A percentile compares a stretch with the other conserved stretches of the same genome.
These are phyloP conservation scores for Fusarium nematophilum DNA, from an alignment of 2,329 filamentous ascomycete species.

Conservation along the genomic window DNA sequence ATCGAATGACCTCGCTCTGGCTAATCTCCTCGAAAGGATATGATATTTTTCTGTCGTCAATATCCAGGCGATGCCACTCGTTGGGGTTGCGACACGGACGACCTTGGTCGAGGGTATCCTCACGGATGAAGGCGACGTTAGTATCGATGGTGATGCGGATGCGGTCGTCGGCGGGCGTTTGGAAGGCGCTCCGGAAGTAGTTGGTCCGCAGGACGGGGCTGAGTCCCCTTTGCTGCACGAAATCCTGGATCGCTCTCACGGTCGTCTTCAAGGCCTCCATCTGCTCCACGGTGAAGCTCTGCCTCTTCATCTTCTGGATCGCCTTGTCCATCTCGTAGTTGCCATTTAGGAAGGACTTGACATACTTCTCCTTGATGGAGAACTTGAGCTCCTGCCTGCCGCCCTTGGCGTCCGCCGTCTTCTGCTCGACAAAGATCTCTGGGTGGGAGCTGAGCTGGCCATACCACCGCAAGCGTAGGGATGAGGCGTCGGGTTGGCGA, in stretches of 20 bases:
- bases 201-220: slow-evolving; percentile 91
- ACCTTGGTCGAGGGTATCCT: slow-evolving; percentile 80
- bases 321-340: slow-evolving; percentile 94
- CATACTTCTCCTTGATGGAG: slow-evolving; percentile 92
- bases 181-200: slow-evolving; percentile 94
- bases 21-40: slow-evolving; percentile 90
- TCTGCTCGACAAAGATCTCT: slow-evolving; percentile 89
- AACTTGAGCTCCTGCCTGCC: slow-evolving; percentile 84
- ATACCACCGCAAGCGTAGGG: slow-evolving; percentile 90
- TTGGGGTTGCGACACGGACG: slow-evolving; percentile 90
- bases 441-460: slow-evolving; percentile 83
- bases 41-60: slow-evolving; percentile 83
- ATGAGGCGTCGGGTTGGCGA: slow-evolving; percentile 78
- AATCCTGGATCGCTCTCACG: slow-evolving; percentile 82
- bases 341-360: slow-evolving; percentile 86
- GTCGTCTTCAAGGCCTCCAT: slow-evolving; percentile 77
- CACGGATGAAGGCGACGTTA: slow-evolving; percentile 86
- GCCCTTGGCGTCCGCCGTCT: slow-evolving; percentile 81
- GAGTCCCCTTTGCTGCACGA: slow-evolving; percentile 80
- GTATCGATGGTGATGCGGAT: slow-evolving; percentile 95
- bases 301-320: slow-evolving; percentile 85
- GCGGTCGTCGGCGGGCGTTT: slow-evolving; percentile 91
- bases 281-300: slow-evolving; percentile 73
- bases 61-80: slow-evolving; percentile 91
- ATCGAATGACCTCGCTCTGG: slow-evolving; percentile 89